Evolutionary conservation across 2,329 filamentous ascomycete genomes (phyloP).

Genomic region (Macroventuria anomochaeta): DNA sequence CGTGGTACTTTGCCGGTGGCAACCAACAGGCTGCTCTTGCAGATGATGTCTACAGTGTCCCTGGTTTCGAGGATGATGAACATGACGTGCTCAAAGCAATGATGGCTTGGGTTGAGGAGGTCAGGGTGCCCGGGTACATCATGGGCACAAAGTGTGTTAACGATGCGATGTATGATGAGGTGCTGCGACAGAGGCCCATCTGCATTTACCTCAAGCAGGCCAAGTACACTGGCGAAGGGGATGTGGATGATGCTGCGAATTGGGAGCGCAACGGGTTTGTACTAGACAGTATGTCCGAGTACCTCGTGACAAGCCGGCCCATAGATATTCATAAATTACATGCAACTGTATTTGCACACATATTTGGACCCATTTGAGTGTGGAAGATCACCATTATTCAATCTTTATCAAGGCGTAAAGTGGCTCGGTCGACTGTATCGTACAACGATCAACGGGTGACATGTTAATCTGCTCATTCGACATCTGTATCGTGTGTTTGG

Average conservation of each 20-base stretch:
- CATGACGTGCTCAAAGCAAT: slow-evolving; percentile 56
- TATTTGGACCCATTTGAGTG: no score
- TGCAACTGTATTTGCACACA: not conserved
- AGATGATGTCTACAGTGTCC: slow-evolving; percentile 29
- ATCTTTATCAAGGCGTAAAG: not conserved
- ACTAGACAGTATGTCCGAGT: slow-evolving; percentile 5
- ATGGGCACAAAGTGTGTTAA: slow-evolving; percentile 39
- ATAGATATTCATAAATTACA: no score
- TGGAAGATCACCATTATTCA: no score
- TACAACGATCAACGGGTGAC: not conserved
- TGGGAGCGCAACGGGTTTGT: slow-evolving; percentile 40
- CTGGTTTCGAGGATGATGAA: slow-evolving; percentile 45
- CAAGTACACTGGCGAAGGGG: slow-evolving; percentile 38
- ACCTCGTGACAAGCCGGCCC: no score
- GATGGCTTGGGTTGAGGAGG: slow-evolving; percentile 54
- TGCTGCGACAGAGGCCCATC: slow-evolving; percentile 40
- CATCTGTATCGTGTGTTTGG: not conserved
- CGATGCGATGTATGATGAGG: slow-evolving; percentile 27
- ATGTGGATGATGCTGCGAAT: slow-evolving; percentile 30
- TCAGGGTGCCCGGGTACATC: slow-evolving; percentile 49
- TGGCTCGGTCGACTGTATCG: not conserved
- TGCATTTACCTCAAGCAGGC: slow-evolving; percentile 46
- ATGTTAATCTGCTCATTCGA: not conserved
- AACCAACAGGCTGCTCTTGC: slow-evolving; percentile 19
- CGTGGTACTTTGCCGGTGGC: slow-evolving; percentile 55